Base-by-base conservation (phyloP, 2,329 filamentous ascomycete species). In the Alternaria rosae region DNA sequence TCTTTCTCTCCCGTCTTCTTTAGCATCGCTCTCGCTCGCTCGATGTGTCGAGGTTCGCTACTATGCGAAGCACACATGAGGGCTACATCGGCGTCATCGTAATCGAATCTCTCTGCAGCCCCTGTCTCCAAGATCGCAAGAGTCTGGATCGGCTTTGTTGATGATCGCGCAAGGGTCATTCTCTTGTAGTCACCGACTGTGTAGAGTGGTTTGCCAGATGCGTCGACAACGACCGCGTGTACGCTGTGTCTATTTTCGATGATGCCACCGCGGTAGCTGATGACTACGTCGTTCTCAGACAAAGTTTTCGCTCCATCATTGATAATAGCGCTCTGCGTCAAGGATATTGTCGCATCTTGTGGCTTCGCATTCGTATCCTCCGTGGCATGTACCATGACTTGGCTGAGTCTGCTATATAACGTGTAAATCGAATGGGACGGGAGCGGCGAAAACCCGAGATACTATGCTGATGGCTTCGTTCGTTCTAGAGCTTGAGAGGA, bases 61-160 rank as follows among this genome's bases (percentile, higher is more conserved):
- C 41, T 54, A 23, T 54, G 52, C n/a, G 52, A 54, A n/a, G 38
- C 52, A 1, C 52, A 54, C 38, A 54, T 42, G 17, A 54, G 52
- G 15, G 52, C 52, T 26, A 54, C 25, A 32, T 54, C 52, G 21
- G 52, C 52, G 13, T 43, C 21, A n/a, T 28, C 17, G 41, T 43
- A 44, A 13, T 42, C 9, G 26, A 44, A 54, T 11, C 10, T 23
- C 17, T 28, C 42, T 12, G 21, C 32, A 43, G 52, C 52, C 9
- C 38, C 38, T 0, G 41, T 54, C 1, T 42, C 38, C 25, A 54
- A n/a, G 17, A 43, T 54, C 6, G 52, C 52, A 26, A 54, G 52
- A 10, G 52, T 32, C 21, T 54, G 52, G 4, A 45, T 45, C 4
- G 52, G 52, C n/a, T 54, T 54, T 5, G 42, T 42, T 3, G 52